A percentile compares a stretch with the other conserved stretches of the same genome.
Evolutionary conservation across 228 moss, liverwort and hornwort species (phyloP).

Genomic region (Sphagnum fallax): DNA sequence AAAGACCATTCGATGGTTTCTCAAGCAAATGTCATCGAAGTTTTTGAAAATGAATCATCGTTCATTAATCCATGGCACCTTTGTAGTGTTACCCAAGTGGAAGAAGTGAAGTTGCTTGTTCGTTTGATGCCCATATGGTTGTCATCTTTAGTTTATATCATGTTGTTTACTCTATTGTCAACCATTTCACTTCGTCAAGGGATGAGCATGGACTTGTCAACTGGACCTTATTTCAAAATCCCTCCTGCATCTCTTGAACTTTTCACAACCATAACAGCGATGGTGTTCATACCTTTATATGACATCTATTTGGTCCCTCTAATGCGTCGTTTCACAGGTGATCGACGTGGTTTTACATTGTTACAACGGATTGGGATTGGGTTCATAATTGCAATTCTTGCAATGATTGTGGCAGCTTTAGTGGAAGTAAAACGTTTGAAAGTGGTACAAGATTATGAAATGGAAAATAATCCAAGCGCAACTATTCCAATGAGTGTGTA

Average conservation of each 20-base stretch:
- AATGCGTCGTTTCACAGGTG: conserved; percentile 31
- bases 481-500: conserved; percentile 37
- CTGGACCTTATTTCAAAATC: conserved; percentile 42
- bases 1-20: background rate
- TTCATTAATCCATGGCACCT: conserved; percentile 29
- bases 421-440: conserved; percentile 46
- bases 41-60: background rate
- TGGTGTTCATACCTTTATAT: conserved; percentile 52
- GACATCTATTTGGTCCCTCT: conserved; percentile 54
- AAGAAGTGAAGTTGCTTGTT: conserved; percentile 62
- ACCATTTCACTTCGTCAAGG: conserved; percentile 65
- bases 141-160: conserved; percentile 37
- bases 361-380: conserved; percentile 67
- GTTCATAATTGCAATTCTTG: conserved; percentile 36
- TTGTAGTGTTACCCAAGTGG: conserved; percentile 57
- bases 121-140: conserved; percentile 48
- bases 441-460: conserved; percentile 15
- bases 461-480: conserved; percentile 18
- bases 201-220: conserved; percentile 48
- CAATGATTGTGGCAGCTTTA: conserved; percentile 56
- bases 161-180: conserved; percentile 31
- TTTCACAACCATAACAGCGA: conserved; percentile 32
- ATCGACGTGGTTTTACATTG: conserved; percentile 46
- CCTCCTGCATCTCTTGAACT: conserved; percentile 65
- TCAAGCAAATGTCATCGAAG: background rate